Conservation (phyloP, 257 asterid genomes). For the Schizonepeta tenuifolia region DNA sequence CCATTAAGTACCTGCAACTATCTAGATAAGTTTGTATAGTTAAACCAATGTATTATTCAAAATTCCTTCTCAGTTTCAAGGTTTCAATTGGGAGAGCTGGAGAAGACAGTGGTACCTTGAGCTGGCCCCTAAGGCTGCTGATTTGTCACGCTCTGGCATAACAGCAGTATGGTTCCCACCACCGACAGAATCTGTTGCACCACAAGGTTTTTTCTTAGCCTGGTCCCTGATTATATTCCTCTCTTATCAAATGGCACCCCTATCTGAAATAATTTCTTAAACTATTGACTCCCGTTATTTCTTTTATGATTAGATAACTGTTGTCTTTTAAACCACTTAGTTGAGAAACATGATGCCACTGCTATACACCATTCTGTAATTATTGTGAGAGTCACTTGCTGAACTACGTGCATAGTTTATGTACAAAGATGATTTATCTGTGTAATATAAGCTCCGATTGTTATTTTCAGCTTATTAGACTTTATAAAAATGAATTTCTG, state of each 20-base stretch:
- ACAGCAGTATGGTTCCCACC: slow-evolving; percentile 34
- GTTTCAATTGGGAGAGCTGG: slow-evolving; percentile 34
- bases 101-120: slow-evolving; percentile 29
- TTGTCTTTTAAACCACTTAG: background rate
- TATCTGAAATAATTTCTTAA: background rate
- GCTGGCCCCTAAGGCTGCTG: slow-evolving; percentile 33
- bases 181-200: slow-evolving; percentile 33
- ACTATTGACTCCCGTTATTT: background rate
- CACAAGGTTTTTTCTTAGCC: slow-evolving; percentile 26
- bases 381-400: slow-evolving; percentile 2
- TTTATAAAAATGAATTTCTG: background rate
- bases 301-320: background rate
- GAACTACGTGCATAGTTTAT: background rate
- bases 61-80: slow-evolving; percentile 24
- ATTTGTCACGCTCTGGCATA: slow-evolving; percentile 31
- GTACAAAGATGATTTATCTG: background rate
- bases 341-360: slow-evolving; percentile 6
- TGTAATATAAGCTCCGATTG: background rate
- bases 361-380: slow-evolving; percentile 6
- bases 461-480: background rate
- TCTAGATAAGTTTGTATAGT: slow-evolving; percentile 8
- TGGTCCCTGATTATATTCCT: slow-evolving; percentile 8
- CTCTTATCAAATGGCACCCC: slow-evolving; percentile 2
- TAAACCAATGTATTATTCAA: slow-evolving; percentile 2
- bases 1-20: background rate